Conservation (phyloP, 257 asterid species). For the Cynanchum wilfordii region DNA sequence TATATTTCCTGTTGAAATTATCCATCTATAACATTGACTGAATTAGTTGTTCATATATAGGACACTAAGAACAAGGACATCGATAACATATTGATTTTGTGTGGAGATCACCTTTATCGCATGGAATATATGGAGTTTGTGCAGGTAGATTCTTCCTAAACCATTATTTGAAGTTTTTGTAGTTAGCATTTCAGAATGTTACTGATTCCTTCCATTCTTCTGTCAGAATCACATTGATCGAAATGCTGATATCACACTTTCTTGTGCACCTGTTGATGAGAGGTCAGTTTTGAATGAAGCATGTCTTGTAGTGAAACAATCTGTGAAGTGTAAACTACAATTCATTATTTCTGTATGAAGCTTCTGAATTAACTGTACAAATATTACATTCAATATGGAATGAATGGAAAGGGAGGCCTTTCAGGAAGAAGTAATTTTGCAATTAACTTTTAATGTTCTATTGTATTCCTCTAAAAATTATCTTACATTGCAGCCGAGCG, state of each 20-base stretch:
- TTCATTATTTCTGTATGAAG: background rate
- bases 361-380: background rate
- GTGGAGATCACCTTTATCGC: conserved; percentile 92
- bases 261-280: conserved; percentile 77
- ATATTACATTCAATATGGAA: background rate
- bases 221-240: conserved; percentile 89
- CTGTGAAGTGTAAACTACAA: background rate
- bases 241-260: conserved; percentile 86
- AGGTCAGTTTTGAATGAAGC: conserved; percentile 41
- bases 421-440: background rate
- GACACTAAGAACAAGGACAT: conserved; percentile 87
- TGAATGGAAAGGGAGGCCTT: background rate
- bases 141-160: conserved; percentile 49
- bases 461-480: conserved; percentile 3
- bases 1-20: background rate
- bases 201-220: conserved; percentile 19
- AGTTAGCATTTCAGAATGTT: background rate
- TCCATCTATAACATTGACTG: background rate
- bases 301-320: background rate
- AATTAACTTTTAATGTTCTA: background rate
- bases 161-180: background rate
- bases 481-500: conserved; percentile 66
- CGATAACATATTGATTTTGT: conserved; percentile 68
- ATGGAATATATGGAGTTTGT: conserved; percentile 95
- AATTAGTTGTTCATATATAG: conserved; percentile 24